Evolutionary conservation across 2,329 filamentous ascomycete species (phyloP).

Genomic region (Cladorrhinum sp.): DNA sequence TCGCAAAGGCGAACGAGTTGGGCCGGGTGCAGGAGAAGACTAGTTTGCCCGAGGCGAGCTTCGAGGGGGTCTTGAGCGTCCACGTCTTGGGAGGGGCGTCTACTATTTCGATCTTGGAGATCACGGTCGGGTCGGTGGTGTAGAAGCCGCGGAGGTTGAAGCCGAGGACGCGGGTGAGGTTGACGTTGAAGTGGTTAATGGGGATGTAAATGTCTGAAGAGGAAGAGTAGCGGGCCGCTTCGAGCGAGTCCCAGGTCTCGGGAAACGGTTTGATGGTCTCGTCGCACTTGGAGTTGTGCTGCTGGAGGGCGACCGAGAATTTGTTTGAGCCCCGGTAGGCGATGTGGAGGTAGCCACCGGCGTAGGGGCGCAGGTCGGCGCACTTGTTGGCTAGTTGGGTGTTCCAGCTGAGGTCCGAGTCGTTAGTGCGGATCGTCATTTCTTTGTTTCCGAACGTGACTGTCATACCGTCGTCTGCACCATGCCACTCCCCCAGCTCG

Average conservation of each 20-base stretch:
- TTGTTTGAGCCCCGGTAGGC: constrained; percentile 59
- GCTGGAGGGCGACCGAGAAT: constrained; percentile 63
- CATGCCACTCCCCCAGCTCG: constrained; percentile 63
- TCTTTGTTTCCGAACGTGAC: constrained; percentile 49
- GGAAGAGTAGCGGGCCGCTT: constrained; percentile 56
- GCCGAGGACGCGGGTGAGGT: constrained; percentile 54
- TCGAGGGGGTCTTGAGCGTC: constrained; percentile 48
- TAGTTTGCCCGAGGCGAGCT: constrained; percentile 59
- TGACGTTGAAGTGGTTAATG: constrained; percentile 62
- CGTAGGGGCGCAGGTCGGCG: constrained; percentile 52
- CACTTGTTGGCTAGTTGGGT: constrained; percentile 45
- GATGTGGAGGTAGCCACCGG: constrained; percentile 61
- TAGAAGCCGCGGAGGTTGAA: constrained; percentile 66
- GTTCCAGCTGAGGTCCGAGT: constrained; percentile 42
- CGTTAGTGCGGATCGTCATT: constrained; percentile 55
- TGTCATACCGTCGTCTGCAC: constrained; percentile 58
- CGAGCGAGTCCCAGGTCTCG: constrained; percentile 65
- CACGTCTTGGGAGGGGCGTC: constrained; percentile 49
- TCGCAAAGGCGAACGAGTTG: constrained; percentile 69
- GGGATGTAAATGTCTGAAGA: constrained; percentile 63
- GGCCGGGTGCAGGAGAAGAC: constrained; percentile 63
- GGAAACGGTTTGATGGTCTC: constrained; percentile 56
- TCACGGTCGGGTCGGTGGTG: constrained; percentile 45
- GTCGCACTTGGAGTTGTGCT: constrained; percentile 62
- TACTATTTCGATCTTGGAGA: constrained; percentile 62